phyloP scores from a whole-genome alignment of 352 stramenopile genomes.

The Phytopythium litorale region DNA sequence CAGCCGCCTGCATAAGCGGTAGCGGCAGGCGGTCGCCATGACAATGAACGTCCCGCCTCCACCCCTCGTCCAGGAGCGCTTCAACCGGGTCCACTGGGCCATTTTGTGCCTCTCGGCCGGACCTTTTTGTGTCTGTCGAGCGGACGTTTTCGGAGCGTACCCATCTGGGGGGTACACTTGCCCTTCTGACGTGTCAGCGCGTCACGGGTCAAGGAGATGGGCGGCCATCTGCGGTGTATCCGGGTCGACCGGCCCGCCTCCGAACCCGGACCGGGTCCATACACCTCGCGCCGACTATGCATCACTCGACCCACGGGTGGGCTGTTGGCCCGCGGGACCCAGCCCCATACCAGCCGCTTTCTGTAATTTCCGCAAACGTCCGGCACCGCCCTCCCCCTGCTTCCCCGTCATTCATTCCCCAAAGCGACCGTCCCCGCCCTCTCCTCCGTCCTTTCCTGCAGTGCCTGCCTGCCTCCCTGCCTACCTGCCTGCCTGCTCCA shows the following conservation, averaged over 20 bases:
- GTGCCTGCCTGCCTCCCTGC: too few species aligned
- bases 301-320: background rate
- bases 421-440: background rate
- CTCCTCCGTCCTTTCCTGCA: too few species aligned
- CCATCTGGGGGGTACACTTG: conserved; percentile 9
- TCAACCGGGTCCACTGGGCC: background rate
- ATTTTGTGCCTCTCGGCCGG: background rate
- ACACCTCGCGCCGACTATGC: background rate
- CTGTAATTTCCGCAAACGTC: background rate
- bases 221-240: background rate
- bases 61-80: too few species aligned
- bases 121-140: background rate
- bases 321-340: background rate
- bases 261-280: background rate
- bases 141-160: conserved; percentile 6
- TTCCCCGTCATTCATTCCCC: background rate
- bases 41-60: too few species aligned
- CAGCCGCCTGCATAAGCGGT: conserved; percentile 56
- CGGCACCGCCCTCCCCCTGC: background rate
- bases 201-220: background rate
- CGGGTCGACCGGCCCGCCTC: background rate
- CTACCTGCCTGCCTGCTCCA: background rate
- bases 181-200: conserved; percentile 1
- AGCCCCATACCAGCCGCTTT: background rate
- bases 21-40: background rate